Conservation (phyloP, 148 eudicot species). For the Silene conica region DNA sequence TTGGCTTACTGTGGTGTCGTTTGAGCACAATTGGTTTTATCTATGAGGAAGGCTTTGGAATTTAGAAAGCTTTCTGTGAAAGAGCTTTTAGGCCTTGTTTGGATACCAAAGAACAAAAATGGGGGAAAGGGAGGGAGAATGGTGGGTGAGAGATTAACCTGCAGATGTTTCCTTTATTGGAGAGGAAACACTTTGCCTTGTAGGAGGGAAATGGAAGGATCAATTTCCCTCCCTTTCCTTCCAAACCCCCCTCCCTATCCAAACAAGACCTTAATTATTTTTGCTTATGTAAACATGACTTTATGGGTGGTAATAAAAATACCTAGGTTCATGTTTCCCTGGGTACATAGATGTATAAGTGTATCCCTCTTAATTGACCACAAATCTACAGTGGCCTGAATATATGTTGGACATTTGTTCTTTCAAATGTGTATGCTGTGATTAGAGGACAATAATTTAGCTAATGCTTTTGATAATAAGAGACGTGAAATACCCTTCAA, state of each 20-base stretch:
- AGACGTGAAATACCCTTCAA: neutral
- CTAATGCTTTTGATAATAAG: neutral
- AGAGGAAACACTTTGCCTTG: too few species aligned
- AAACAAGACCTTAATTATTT: neutral
- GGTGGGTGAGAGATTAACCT: too few species aligned
- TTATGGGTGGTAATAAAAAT: neutral
- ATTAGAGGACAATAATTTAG: too few species aligned
- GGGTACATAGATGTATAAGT: neutral
- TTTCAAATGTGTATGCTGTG: too few species aligned
- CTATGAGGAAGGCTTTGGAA: neutral
- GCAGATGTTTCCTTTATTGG: too few species aligned
- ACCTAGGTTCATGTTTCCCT: neutral
- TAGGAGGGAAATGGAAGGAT: too few species aligned
- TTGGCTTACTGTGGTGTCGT: neutral
- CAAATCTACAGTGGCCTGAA: too few species aligned
- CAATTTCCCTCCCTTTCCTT: too few species aligned
- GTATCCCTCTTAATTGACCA: neutral
- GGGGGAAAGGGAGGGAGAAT: too few species aligned
- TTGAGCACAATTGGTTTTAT: neutral
- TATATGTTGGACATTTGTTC: too few species aligned
- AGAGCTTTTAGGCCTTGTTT: neutral
- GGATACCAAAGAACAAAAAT: too few species aligned
- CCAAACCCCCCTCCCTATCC: too few species aligned
- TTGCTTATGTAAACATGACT: neutral
- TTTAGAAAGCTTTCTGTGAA: neutral